phyloP scores from a whole-genome alignment of 2,329 filamentous ascomycete genomes.

The Chaetomium olivaceum region DNA sequence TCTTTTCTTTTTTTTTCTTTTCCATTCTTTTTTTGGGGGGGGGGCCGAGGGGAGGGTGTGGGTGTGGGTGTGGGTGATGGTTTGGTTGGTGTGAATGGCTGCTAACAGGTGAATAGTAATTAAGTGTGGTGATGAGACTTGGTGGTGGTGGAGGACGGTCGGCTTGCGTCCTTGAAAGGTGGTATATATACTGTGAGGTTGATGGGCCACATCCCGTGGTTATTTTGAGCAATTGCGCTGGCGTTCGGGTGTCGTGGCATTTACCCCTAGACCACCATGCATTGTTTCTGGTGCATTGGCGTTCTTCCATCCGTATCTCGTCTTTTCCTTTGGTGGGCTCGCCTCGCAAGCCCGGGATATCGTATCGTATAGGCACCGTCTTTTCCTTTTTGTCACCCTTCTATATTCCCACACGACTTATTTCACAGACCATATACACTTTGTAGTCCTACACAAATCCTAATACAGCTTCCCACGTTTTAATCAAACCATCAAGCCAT shows the following conservation, averaged over 20 bases:
- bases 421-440: neutral
- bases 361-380: neutral
- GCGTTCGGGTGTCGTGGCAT: neutral
- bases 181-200: neutral
- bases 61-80: too few relatives aligned
- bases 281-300: neutral
- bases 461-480: neutral
- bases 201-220: neutral
- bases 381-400: neutral
- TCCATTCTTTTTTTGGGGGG: too few relatives aligned
- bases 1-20: neutral
- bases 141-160: too few relatives aligned
- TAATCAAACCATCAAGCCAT: too few relatives aligned
- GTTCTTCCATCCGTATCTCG: neutral
- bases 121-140: conserved; percentile 3
- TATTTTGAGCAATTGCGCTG: neutral
- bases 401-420: neutral
- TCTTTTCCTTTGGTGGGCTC: neutral
- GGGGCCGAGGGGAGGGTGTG: too few relatives aligned
- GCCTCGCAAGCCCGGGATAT: neutral
- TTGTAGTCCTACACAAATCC: neutral
- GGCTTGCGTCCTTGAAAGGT: neutral
- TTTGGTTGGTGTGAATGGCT: neutral
- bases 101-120: conserved; percentile 20
- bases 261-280: neutral